A percentile compares a stretch with the other conserved stretches of the same genome.
Conservation (phyloP, 176 grass and related monocot genomes). For the Bothriochloa decipiens region DNA sequence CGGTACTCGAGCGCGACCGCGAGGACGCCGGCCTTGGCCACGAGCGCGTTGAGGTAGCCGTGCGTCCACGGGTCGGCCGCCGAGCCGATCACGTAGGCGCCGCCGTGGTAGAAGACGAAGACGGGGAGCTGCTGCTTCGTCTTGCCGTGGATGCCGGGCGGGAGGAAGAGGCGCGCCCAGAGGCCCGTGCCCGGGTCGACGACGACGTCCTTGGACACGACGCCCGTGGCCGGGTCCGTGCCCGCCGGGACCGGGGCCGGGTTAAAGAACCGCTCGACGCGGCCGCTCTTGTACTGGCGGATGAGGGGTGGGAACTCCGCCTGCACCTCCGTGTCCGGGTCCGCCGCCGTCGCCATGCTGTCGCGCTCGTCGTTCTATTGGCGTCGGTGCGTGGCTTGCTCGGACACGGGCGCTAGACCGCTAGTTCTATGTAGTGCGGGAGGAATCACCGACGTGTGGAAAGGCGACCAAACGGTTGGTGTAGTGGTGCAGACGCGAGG, state of each 20-base stretch:
- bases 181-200: constrained; percentile 51
- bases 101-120: constrained; percentile 71
- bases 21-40: constrained; percentile 50
- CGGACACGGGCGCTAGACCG: neutral
- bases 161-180: constrained; percentile 79
- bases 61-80: constrained; percentile 68
- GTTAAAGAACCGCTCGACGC: constrained; percentile 53
- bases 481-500: neutral
- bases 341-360: constrained; percentile 14
- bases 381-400: neutral
- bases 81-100: constrained; percentile 70
- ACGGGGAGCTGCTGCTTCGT: constrained; percentile 40
- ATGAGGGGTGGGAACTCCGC: constrained; percentile 61
- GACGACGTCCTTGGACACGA: constrained; percentile 65
- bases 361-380: neutral
- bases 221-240: constrained; percentile 51
- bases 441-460: neutral
- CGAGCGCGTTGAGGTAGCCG: constrained; percentile 52
- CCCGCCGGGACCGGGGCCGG: constrained; percentile 48
- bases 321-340: constrained; percentile 51
- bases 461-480: constrained; percentile 39
- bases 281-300: constrained; percentile 71
- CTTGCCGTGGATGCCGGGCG: neutral
- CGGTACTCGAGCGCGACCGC: constrained; percentile 77
- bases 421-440: neutral